Evolutionary conservation across 169 alveolate genomes (phyloP).

Genomic region (Neospora caninum): DNA sequence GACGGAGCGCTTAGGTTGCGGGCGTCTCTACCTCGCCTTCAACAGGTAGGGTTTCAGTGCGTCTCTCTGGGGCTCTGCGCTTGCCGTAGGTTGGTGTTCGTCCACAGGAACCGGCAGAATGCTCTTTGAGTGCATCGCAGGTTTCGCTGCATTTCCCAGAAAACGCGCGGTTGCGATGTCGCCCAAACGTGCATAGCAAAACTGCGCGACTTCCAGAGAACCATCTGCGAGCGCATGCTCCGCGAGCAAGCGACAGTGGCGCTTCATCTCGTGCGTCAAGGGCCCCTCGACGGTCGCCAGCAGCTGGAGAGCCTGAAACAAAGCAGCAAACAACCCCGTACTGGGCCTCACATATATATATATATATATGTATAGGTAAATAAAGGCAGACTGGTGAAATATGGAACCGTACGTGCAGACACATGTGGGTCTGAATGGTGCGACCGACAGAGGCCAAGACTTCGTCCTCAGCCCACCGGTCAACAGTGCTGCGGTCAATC

Average conservation of each 20-base stretch:
- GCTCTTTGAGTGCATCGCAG: background rate
- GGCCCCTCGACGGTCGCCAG: background rate
- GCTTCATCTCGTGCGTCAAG: slow-evolving; percentile 89
- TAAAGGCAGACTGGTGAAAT: no score
- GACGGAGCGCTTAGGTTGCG: no score
- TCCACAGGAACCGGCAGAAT: background rate
- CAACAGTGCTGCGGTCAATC: no score
- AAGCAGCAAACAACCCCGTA: background rate
- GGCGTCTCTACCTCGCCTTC: background rate
- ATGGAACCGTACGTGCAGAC: no score
- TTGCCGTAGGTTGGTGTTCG: slow-evolving; percentile 81
- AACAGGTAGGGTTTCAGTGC: background rate
- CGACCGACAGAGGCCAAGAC: no score
- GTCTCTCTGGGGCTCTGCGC: slow-evolving; percentile 35
- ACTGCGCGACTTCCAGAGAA: slow-evolving; percentile 89
- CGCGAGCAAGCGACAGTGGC: slow-evolving; percentile 93
- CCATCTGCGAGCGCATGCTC: slow-evolving; percentile 87
- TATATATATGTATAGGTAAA: no score
- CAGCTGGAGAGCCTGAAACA: background rate
- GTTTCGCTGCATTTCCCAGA: slow-evolving; percentile 56
- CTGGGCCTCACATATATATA: no score
- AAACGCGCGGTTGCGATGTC: slow-evolving; percentile 89
- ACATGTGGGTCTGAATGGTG: no score
- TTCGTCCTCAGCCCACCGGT: no score
- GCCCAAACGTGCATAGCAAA: slow-evolving; percentile 92